Base-by-base conservation (phyloP, 768 basidiomycete genomes). In the Termitomyces sp. region DNA sequence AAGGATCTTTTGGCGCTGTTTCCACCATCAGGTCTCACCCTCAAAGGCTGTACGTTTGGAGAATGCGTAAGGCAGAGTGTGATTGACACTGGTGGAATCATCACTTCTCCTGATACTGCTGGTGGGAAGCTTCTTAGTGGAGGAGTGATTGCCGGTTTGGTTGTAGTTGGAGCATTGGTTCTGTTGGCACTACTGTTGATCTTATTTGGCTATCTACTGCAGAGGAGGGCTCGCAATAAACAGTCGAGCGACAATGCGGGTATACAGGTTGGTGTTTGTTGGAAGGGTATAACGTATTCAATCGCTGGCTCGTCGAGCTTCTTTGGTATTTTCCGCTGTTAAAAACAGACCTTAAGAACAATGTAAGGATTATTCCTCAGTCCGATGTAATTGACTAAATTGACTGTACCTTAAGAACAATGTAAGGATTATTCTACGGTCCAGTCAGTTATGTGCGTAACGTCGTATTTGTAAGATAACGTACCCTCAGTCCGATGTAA, bases 131-230 rank as follows among this genome's bases (percentile, higher is more conserved):
- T 79, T 18, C 81, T 97, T 9, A 79, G 83, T 55, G 81, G 85
- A 1, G 94, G 95, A 1, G 94, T 97, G 22, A 92, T 97, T 57
- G 94, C 90, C 36, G 95, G 95, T 13, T 72, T 98, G 29, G 92
- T 88, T 0, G 90, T 94, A 26, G 86, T 97, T 9, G 90, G 93
- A 6, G 79, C 71, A 0, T 66, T 97, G 44, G 54, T 90, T 18
- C 70, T 80, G 1, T 61, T 84, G 1, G 82, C 86, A 0, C 69
- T 94, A 3, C 69, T 73, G 0, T 70, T 86, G n/a, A 65, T 97
- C 7, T 58, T 78, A 3, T 74, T 86, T 64, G 94, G 92, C 0
- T 79, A 81, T 63, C 55, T 81, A 47, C 68, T 69, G 18, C 91
- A 91, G 66, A 75, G 82, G 36, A 77, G 76, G 20, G 92, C 92